Base-by-base conservation (phyloP, 345 rosid genomes). In the Arabidopsis arenosa region DNA sequence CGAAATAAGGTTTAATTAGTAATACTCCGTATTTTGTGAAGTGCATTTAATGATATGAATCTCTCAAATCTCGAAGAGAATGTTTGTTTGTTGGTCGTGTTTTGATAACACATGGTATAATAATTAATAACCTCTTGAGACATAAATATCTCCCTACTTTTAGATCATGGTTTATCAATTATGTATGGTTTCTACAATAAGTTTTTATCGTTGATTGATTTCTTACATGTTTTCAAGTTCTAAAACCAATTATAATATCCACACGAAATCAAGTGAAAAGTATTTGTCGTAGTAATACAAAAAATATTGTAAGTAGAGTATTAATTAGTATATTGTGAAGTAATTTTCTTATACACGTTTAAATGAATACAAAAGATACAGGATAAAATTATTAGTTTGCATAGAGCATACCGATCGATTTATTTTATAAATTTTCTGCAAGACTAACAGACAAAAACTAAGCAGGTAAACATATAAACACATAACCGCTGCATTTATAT, bases 61-160 rank as follows among this genome's bases (percentile, higher is more conserved):
- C 75, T 76, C 80, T 28, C 66, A 70, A 70, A 55, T 76, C 75
- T 76, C 80, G 17, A 76, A 63, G 75, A 9, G 75, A 70, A 76
- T 76, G 80, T 76, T 70, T 70, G 55, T 56, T 56, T 63, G 80
- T 39, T 76, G 80, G 80, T 76, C 80, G 80, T 44, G 49, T 68
- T 45, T 41, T 69, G 32, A 52, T 68, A 13, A 48, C 66, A 57
- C 78, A 32, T 47, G 57, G 65, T 45, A 26, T 47, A 49, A 26
- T 66, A 65, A 30, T 61, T 63, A 63, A 55, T 74, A 37, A 44
- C 49, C 44, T 37, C 54, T 57, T 65, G 52, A 47, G 66, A 45
- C 78, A 66, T 66, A 74, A 53, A 51, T 63, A 54, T 73, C 63
- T 73, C 48, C 9, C 3, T 60, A 48, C 59, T 5, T 70, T 12